Conservation (phyloP, 2,329 filamentous ascomycete genomes). For the Escovopsis sp. region DNA sequence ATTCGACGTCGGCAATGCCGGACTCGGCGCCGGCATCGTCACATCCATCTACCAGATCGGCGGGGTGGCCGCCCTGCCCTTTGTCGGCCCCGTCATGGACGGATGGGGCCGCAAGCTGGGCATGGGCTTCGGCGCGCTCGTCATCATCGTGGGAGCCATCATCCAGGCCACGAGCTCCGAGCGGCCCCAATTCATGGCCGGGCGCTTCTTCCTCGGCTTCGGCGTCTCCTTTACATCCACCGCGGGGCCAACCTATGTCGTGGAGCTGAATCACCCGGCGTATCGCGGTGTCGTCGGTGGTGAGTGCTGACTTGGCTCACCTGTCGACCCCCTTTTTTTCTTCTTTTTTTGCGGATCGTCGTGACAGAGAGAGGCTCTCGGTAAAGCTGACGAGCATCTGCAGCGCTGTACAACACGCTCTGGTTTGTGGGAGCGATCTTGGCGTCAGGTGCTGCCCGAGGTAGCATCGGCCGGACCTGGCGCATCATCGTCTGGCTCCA, state of each 20-base stretch:
- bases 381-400: background rate
- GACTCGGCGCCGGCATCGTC: constrained; percentile 34
- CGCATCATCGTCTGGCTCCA: constrained; percentile 30
- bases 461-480: constrained; percentile 23
- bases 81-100: constrained; percentile 33
- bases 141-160: constrained; percentile 32
- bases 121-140: constrained; percentile 28
- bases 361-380: no score
- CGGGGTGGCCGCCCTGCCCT: constrained; percentile 31
- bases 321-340: background rate
- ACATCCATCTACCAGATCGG: constrained; percentile 38
- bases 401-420: constrained; percentile 25
- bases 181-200: constrained; percentile 32
- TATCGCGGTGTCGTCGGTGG: constrained; percentile 28
- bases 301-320: constrained; percentile 3
- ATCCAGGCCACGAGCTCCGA: constrained; percentile 27
- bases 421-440: constrained; percentile 36
- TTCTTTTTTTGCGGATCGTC: background rate
- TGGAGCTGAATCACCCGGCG: constrained; percentile 31
- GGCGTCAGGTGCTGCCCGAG: constrained; percentile 33
- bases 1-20: constrained; percentile 26
- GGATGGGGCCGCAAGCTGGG: constrained; percentile 31
- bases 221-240: constrained; percentile 26
- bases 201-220: constrained; percentile 46
- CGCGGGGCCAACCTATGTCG: constrained; percentile 20